Evolutionary conservation across 2,329 filamentous ascomycete species (phyloP).

Genomic region (Claviceps maximensis): DNA sequence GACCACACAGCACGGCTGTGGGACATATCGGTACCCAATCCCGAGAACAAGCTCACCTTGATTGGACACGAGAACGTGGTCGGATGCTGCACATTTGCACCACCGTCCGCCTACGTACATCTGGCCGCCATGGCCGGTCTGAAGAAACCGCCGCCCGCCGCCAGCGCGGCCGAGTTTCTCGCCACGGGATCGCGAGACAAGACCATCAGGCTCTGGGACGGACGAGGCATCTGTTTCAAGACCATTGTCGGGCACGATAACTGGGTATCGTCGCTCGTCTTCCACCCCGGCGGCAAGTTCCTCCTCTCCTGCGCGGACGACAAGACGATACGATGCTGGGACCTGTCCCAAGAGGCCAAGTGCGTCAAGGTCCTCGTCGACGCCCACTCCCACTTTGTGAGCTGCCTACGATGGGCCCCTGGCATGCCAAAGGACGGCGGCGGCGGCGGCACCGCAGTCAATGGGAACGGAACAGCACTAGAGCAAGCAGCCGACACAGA

Average conservation of each 20-base stretch:
- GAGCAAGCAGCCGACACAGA: constrained; percentile 15
- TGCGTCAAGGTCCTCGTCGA: constrained; percentile 72
- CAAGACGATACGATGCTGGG: constrained; percentile 89
- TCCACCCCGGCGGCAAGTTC: constrained; percentile 87
- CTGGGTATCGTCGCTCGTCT: constrained; percentile 77
- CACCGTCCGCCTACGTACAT: constrained; percentile 63
- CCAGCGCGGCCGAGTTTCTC: constrained; percentile 71
- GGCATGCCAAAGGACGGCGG: constrained; percentile 15
- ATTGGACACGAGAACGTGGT: constrained; percentile 75
- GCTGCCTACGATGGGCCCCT: constrained; percentile 78
- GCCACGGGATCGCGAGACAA: constrained; percentile 86
- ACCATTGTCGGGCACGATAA: constrained; percentile 84
- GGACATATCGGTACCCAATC: constrained; percentile 54
- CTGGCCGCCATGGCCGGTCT: constrained; percentile 65
- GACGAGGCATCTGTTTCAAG: constrained; percentile 70
- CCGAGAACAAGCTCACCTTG: constrained; percentile 64
- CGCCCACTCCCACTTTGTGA: constrained; percentile 74
- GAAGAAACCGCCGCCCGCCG: constrained; percentile 65
- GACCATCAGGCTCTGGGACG: constrained; percentile 80
- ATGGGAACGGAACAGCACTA: constrained; percentile 3
- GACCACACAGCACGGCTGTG: constrained; percentile 73
- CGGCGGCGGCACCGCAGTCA: not conserved
- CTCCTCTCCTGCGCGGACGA: constrained; percentile 78
- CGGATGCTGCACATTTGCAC: constrained; percentile 79
- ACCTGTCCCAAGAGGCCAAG: constrained; percentile 77